A percentile compares a stretch with the other conserved stretches of the same genome.
These are phyloP conservation scores for Escallonia rubra DNA, from an alignment of 129 eudicot species.

Conservation along the genomic window DNA sequence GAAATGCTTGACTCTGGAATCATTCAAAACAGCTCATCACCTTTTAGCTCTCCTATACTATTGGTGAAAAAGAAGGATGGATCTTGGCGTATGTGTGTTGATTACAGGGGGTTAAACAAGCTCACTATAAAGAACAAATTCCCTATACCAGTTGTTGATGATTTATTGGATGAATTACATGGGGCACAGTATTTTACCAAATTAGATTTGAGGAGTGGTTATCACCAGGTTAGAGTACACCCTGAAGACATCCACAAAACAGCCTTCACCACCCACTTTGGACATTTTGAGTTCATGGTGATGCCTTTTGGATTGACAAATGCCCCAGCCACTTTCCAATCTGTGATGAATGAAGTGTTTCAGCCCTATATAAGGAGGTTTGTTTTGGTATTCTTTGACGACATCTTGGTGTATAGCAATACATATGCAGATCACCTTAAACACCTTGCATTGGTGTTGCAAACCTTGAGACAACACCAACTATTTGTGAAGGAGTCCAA, in stretches of 20 bases:
- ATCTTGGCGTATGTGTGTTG: background rate
- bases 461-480: background rate
- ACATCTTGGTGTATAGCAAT: background rate
- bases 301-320: conserved; percentile 1
- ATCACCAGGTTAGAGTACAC: no score
- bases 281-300: background rate
- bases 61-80: background rate
- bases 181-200: background rate
- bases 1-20: no score
- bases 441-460: background rate
- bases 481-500: background rate
- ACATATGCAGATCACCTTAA: background rate
- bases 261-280: background rate
- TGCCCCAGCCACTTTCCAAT: background rate
- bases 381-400: background rate
- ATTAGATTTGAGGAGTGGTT: background rate
- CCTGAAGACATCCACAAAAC: background rate
- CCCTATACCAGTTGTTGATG: background rate
- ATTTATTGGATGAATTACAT: background rate
- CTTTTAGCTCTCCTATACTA: no score
- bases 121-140: background rate
- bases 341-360: background rate
- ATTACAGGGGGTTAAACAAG: background rate
- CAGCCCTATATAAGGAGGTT: background rate
- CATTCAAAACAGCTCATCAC: no score